phyloP scores from a whole-genome alignment of 306 rosid genomes.

The Astragalus membranaceus region DNA sequence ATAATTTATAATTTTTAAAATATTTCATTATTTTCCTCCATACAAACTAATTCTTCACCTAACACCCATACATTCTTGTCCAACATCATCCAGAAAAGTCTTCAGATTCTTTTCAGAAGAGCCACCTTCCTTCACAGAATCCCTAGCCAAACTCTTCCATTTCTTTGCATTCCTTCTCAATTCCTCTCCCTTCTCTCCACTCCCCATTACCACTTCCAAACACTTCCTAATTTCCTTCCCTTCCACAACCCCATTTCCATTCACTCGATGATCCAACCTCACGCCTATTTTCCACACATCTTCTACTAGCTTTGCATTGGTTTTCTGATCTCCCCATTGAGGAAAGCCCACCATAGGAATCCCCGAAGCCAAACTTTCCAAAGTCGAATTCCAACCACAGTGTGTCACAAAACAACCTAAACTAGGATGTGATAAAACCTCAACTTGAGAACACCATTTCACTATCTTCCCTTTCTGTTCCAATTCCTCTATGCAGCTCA shows the following conservation, averaged over 20 bases:
- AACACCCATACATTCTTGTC: background rate
- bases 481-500: slow-evolving; percentile 20
- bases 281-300: slow-evolving; percentile 47
- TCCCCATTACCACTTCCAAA: slow-evolving; percentile 41
- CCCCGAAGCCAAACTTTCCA: slow-evolving; percentile 42
- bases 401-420: slow-evolving; percentile 46
- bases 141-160: slow-evolving; percentile 31
- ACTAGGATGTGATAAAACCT: slow-evolving; percentile 36
- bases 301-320: slow-evolving; percentile 42
- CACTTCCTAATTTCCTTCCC: slow-evolving; percentile 30
- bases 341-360: slow-evolving; percentile 45
- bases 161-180: slow-evolving; percentile 28
- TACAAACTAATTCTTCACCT: background rate
- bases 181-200: slow-evolving; percentile 22
- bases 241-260: slow-evolving; percentile 20
- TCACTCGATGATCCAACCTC: slow-evolving; percentile 18
- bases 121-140: slow-evolving; percentile 29
- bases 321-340: slow-evolving; percentile 42
- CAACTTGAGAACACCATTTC: slow-evolving; percentile 53
- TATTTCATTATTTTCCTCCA: too few relatives aligned
- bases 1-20: too few relatives aligned
- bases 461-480: slow-evolving; percentile 36
- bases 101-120: slow-evolving; percentile 20
- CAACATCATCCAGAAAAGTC: slow-evolving; percentile 2
- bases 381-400: slow-evolving; percentile 48